A percentile compares a stretch with the other conserved stretches of the same genome.
Evolutionary conservation across 2,329 filamentous ascomycete genomes (phyloP).

Genomic region (Bertia moriformis): DNA sequence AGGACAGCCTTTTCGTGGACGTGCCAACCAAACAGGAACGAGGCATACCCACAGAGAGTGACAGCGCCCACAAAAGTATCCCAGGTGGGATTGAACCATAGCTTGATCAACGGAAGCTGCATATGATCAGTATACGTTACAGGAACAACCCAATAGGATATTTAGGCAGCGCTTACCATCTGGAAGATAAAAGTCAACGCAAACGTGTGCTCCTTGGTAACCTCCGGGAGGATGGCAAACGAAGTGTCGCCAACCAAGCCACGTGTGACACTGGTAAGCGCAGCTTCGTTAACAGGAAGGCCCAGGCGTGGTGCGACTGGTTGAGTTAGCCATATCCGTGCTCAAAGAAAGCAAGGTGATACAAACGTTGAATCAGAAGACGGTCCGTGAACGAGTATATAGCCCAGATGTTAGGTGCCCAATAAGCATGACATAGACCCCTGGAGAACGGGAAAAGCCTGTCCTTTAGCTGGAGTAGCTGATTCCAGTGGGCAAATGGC

Average conservation of each 20-base stretch:
- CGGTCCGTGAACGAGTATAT: slow-evolving; percentile 87
- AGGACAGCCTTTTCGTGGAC: slow-evolving; percentile 96
- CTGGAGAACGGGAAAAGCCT: slow-evolving; percentile 87
- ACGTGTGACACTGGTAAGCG: slow-evolving; percentile 76
- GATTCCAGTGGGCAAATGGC: slow-evolving; percentile 68
- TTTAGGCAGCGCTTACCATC: slow-evolving; percentile 17
- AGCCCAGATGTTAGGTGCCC: slow-evolving; percentile 95
- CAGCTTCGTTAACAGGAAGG: slow-evolving; percentile 56
- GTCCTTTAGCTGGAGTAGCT: slow-evolving; percentile 70
- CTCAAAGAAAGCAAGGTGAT: not conserved
- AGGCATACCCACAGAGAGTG: slow-evolving; percentile 87
- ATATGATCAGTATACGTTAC: not conserved
- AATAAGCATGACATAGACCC: slow-evolving; percentile 92
- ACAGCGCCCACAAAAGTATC: slow-evolving; percentile 78
- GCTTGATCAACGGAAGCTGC: slow-evolving; percentile 56
- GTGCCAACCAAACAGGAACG: slow-evolving; percentile 96
- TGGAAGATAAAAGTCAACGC: slow-evolving; percentile 71
- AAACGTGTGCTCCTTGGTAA: slow-evolving; percentile 70
- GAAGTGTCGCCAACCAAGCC: slow-evolving; percentile 86
- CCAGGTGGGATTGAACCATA: slow-evolving; percentile 71
- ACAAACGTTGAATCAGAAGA: slow-evolving; percentile 63
- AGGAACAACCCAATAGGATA: not conserved
- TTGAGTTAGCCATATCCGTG: slow-evolving; percentile 14
- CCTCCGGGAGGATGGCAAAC: slow-evolving; percentile 82
- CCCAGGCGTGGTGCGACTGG: slow-evolving; percentile 70